Evolutionary conservation across 2,329 filamentous ascomycete genomes (phyloP).

Genomic region (Hymenoscyphus linearis): DNA sequence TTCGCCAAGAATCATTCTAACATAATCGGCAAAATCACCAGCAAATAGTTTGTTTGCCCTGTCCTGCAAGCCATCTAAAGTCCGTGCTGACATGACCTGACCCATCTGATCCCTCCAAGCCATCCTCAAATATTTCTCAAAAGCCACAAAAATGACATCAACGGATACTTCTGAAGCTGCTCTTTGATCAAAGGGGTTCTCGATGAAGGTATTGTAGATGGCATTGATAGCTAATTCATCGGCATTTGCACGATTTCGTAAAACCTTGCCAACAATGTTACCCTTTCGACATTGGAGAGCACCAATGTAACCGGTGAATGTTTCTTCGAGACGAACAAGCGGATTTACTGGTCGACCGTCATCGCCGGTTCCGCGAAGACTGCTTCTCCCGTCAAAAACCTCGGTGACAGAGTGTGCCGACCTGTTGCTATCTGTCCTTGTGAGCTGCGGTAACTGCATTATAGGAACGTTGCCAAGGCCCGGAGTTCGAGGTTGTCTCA

Average conservation of each 20-base stretch:
- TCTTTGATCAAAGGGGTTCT: slow-evolving; percentile 75
- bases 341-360: slow-evolving; percentile 57
- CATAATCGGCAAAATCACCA: slow-evolving; percentile 67
- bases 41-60: slow-evolving; percentile 61
- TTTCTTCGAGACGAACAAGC: slow-evolving; percentile 72
- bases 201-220: slow-evolving; percentile 81
- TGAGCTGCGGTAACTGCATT: slow-evolving; percentile 30
- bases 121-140: slow-evolving; percentile 85
- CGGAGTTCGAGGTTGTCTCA: slow-evolving; percentile 30
- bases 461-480: slow-evolving; percentile 39
- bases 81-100: slow-evolving; percentile 67
- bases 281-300: slow-evolving; percentile 81
- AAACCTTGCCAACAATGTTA: slow-evolving; percentile 72
- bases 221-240: slow-evolving; percentile 83
- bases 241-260: slow-evolving; percentile 63
- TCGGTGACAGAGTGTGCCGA: slow-evolving; percentile 27
- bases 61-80: slow-evolving; percentile 69
- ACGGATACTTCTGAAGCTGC: slow-evolving; percentile 68
- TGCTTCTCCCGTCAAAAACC: slow-evolving; percentile 25
- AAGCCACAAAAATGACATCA: slow-evolving; percentile 83
- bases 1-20: slow-evolving; percentile 57
- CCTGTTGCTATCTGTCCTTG: slow-evolving; percentile 28
- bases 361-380: slow-evolving; percentile 39
- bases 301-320: slow-evolving; percentile 76
- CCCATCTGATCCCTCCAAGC: slow-evolving; percentile 90